A percentile compares a stretch with the other conserved stretches of the same genome.
phyloP scores from a whole-genome alignment of 192 early-diverging fungal genomes.

The Backusella tuberculispora region DNA sequence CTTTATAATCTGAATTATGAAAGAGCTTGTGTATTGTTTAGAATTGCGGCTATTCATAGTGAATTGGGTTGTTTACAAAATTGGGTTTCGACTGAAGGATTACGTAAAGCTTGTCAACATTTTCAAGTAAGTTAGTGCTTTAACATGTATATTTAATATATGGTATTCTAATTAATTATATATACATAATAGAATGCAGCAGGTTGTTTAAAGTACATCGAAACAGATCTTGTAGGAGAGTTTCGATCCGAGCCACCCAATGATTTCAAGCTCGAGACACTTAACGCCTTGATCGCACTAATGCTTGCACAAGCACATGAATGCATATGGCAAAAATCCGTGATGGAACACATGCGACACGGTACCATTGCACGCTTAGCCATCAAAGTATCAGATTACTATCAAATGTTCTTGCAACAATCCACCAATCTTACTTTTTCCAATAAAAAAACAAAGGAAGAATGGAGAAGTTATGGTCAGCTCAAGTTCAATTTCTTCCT shows the following conservation, averaged over 20 bases:
- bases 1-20: conserved; percentile 79
- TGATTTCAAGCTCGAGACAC: conserved; percentile 66
- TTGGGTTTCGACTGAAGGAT: conserved; percentile 71
- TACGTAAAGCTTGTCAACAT: conserved; percentile 72
- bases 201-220: conserved; percentile 72
- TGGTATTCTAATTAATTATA: not conserved
- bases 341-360: conserved; percentile 81
- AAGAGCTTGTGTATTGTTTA: conserved; percentile 81
- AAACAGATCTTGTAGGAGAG: conserved; percentile 61
- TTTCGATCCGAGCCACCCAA: conserved; percentile 62
- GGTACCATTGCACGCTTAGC: conserved; percentile 79
- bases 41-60: conserved; percentile 83
- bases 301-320: conserved; percentile 96
- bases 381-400: conserved; percentile 71
- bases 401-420: conserved; percentile 57
- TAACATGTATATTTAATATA: not conserved
- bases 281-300: conserved; percentile 65
- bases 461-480: conserved; percentile 72
- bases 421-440: not conserved
- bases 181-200: conserved; percentile 66
- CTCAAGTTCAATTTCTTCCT: conserved; percentile 72
- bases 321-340: conserved; percentile 87
- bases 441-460: conserved; percentile 46
- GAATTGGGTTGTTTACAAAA: conserved; percentile 74
- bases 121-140: conserved; percentile 64